Conservation (phyloP, 2,329 filamentous ascomycete genomes). For the Chaetomium sp. region DNA sequence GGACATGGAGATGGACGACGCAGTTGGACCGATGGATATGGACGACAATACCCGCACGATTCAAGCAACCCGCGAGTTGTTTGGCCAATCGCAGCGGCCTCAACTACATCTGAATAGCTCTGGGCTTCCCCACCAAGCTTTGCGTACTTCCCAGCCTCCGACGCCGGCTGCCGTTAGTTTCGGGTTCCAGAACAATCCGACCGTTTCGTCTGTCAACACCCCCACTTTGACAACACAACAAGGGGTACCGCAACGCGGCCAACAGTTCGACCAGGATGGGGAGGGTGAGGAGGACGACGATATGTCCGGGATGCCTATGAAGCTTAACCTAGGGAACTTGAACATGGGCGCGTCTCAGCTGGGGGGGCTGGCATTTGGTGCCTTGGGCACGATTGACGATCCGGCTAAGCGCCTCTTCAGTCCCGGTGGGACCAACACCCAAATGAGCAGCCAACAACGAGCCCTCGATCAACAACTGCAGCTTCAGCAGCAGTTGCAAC, state of each 20-base stretch:
- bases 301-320: conserved; percentile 56
- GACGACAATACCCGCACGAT: conserved; percentile 58
- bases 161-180: conserved; percentile 75
- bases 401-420: conserved; percentile 91
- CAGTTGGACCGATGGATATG: conserved; percentile 59
- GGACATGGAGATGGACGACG: conserved; percentile 96
- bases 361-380: conserved; percentile 50
- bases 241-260: conserved; percentile 51
- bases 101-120: conserved; percentile 78
- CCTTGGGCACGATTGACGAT: conserved; percentile 68
- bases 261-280: conserved; percentile 51
- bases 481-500: conserved; percentile 56
- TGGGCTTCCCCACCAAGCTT: conserved; percentile 66
- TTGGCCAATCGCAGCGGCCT: conserved; percentile 58
- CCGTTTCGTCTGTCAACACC: conserved; percentile 94
- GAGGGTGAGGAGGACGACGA: conserved; percentile 67
- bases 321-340: conserved; percentile 53
- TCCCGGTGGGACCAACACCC: conserved; percentile 58
- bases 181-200: conserved; percentile 84
- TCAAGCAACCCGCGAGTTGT: conserved; percentile 63
- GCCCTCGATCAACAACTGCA: conserved; percentile 59
- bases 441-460: conserved; percentile 50
- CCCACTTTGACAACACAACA: conserved; percentile 77
- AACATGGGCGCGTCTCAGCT: conserved; percentile 46
- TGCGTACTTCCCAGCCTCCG: conserved; percentile 78